Conservation (phyloP, 225 moss, liverwort and hornwort species). For the Antitrichia curtipendula region DNA sequence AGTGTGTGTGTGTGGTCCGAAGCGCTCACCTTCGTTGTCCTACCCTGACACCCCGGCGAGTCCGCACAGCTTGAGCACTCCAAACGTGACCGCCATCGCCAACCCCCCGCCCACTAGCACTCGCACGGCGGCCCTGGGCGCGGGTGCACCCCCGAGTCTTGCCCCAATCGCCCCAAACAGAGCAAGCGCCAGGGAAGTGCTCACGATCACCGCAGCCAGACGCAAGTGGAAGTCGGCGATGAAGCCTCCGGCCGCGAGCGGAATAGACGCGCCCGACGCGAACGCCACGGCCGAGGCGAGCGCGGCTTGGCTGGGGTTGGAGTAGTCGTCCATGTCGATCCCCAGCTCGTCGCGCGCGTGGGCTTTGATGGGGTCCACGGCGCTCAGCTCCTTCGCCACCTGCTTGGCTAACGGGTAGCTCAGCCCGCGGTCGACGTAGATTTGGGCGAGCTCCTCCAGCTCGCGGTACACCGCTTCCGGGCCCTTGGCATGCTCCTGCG, state of each 20-base stretch:
- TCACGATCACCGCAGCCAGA: constrained; percentile 27
- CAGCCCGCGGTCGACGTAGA: constrained; percentile 64
- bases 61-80: constrained; percentile 36
- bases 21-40: neutral
- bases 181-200: constrained; percentile 44
- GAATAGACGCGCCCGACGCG: constrained; percentile 64
- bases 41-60: neutral
- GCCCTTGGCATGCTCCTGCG: constrained; percentile 67
- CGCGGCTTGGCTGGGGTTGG: constrained; percentile 74
- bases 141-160: constrained; percentile 55
- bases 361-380: constrained; percentile 48
- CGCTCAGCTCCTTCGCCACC: constrained; percentile 64
- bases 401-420: constrained; percentile 55
- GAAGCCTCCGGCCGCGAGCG: constrained; percentile 48
- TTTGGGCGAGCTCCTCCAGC: constrained; percentile 73
- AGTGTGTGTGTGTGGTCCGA: neutral
- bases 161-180: constrained; percentile 79
- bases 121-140: constrained; percentile 32
- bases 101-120: constrained; percentile 61
- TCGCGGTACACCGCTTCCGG: constrained; percentile 58
- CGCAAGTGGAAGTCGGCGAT: constrained; percentile 21
- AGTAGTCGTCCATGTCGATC: constrained; percentile 83
- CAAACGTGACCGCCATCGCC: constrained; percentile 71
- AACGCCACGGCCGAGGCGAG: constrained; percentile 70
- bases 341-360: constrained; percentile 90